Base-by-base conservation (phyloP, 2,329 filamentous ascomycete species). In the Cryphonectria japonica region DNA sequence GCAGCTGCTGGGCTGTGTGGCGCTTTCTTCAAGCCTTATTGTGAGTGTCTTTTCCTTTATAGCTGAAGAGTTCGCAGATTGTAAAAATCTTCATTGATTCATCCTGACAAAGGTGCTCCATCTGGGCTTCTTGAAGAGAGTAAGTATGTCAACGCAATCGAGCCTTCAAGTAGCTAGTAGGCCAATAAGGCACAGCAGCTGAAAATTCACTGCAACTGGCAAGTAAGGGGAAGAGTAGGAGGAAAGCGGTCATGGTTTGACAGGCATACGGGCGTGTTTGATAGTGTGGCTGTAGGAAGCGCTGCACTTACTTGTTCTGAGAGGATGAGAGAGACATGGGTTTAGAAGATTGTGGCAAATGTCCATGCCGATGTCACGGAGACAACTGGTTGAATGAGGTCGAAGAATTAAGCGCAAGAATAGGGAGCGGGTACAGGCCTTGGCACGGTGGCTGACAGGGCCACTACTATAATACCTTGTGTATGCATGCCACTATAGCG, bases 331-430 rank as follows among this genome's bases (percentile, higher is more conserved):
- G 29, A 60, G 57, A 60, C 22, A 54, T 26, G 22, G 50, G 50
- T 50, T 50, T 3, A 16, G n/a, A 29, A 57, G 52, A 13, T 9
- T 57, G 22, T 60, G 57, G 41, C 41, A 32, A n/a, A n/a, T 54
- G 50, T 26, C 11, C 50, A 26, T 54, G n/a, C 3, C 50, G 26
- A 16, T 29, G 26, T 19, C 52, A 16, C 52, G 52, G 61, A 65
- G 14, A 57, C 34, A 66, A 43, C 19, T 34, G 46, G 46, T 37
- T 68, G 57, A 22, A 65, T 65, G 37, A 65, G 37, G 29, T 59
- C 29, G 32, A 69, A 32, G 57, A 60, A 60, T 34, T 34, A 29
- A 57, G 67, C 67, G 60, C 41, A 63, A 50, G 67, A 60, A 62
- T 64, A n/a, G 50, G 63, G 43, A 14, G 32, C 41, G 60, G 67